These are phyloP conservation scores for Triticum urartu DNA, from an alignment of 176 grass and related monocot species.

Conservation along the genomic window DNA sequence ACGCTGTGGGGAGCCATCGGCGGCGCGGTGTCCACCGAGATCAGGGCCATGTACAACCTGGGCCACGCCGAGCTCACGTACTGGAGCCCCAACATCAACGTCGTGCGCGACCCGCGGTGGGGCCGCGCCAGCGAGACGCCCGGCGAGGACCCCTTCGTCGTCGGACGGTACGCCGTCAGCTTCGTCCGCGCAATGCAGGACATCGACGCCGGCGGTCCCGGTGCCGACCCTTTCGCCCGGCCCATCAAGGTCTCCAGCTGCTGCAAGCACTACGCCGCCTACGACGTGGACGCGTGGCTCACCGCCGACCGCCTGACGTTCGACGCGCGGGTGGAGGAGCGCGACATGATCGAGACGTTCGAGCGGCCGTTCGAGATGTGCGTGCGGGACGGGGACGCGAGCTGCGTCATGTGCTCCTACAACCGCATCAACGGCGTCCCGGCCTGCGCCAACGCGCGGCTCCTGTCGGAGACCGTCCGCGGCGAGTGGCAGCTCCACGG, in stretches of 20 bases:
- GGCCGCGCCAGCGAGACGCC: slow-evolving; percentile 64
- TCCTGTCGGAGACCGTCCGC: slow-evolving; percentile 47
- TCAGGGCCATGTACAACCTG: slow-evolving; percentile 73
- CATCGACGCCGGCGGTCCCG: not conserved
- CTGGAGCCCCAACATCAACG: slow-evolving; percentile 81
- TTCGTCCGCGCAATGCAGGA: slow-evolving; percentile 68
- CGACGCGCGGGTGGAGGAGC: slow-evolving; percentile 52
- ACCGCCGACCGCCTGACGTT: slow-evolving; percentile 42
- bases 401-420: slow-evolving; percentile 86
- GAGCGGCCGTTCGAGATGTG: slow-evolving; percentile 62
- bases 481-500: slow-evolving; percentile 62
- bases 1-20: slow-evolving; percentile 52
- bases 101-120: slow-evolving; percentile 70
- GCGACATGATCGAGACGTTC: slow-evolving; percentile 66
- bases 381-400: slow-evolving; percentile 51
- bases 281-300: slow-evolving; percentile 57
- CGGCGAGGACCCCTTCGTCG: slow-evolving; percentile 64
- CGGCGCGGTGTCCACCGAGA: slow-evolving; percentile 40
- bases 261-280: slow-evolving; percentile 80
- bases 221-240: slow-evolving; percentile 28
- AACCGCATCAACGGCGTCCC: slow-evolving; percentile 63
- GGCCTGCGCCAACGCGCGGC: slow-evolving; percentile 48
- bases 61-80: slow-evolving; percentile 62
- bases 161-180: slow-evolving; percentile 48
- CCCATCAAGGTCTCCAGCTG: slow-evolving; percentile 72